These are phyloP conservation scores for Colletotrichum falcatum DNA, from an alignment of 2,329 filamentous ascomycete genomes.

Conservation along the genomic window DNA sequence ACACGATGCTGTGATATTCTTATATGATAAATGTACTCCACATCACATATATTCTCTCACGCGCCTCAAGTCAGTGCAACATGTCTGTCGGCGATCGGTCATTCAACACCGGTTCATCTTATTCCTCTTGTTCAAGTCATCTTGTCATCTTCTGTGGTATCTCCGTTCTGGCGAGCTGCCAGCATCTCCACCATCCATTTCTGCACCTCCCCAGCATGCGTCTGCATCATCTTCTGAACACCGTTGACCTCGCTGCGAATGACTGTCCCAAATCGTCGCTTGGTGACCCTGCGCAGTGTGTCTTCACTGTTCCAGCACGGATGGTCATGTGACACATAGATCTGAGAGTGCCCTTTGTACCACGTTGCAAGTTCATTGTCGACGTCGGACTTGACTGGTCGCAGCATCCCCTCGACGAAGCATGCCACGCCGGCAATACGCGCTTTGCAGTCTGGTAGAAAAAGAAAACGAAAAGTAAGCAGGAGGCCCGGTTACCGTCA, in stretches of 20 bases:
- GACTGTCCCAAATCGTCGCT: conserved; percentile 71
- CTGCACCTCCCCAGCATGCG: conserved; percentile 63
- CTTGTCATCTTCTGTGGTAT: conserved; percentile 64
- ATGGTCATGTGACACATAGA: conserved; percentile 83
- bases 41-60: not conserved
- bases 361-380: conserved; percentile 80
- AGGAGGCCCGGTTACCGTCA: not conserved
- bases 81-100: not conserved
- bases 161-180: conserved; percentile 50
- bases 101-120: too few relatives aligned
- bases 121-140: conserved; percentile 41
- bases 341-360: conserved; percentile 85
- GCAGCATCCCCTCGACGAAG: conserved; percentile 82
- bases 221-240: conserved; percentile 68
- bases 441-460: conserved; percentile 68
- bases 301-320: conserved; percentile 78
- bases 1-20: not conserved
- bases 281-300: conserved; percentile 68
- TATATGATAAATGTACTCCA: not conserved
- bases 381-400: conserved; percentile 82
- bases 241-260: conserved; percentile 61
- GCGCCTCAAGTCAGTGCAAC: too few relatives aligned
- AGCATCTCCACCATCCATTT: conserved; percentile 62
- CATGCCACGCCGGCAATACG: conserved; percentile 80
- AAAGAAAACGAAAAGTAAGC: conserved; percentile 3